A percentile compares a stretch with the other conserved stretches of the same genome.
These are phyloP conservation scores for Yamadazyma taylorii DNA, from an alignment of 1,139 yeast species.

Conservation along the genomic window DNA sequence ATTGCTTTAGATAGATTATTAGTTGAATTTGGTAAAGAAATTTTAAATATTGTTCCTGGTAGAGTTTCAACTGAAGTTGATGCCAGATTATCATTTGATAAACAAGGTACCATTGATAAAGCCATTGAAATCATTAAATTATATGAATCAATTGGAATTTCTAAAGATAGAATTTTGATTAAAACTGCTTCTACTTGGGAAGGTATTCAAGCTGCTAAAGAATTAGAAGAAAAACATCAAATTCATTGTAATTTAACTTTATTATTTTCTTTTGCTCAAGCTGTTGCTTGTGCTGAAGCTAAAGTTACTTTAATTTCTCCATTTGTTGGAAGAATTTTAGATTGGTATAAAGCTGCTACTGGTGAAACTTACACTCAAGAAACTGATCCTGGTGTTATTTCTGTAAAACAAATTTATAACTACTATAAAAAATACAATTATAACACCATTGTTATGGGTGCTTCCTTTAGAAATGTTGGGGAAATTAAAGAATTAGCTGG, in stretches of 20 bases:
- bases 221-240: constrained; percentile 85
- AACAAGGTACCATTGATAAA: constrained; percentile 88
- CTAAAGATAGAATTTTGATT: constrained; percentile 87
- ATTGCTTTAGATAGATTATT: constrained; percentile 88
- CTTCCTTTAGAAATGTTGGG: constrained; percentile 97
- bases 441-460: constrained; percentile 99
- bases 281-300: constrained; percentile 99
- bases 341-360: constrained; percentile 95
- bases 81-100: constrained; percentile 95
- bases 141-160: constrained; percentile 80
- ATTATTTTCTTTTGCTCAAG: constrained; percentile 93
- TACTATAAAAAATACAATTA: constrained; percentile 97
- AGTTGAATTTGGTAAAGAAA: constrained; percentile 95
- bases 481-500: constrained; percentile 98
- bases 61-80: constrained; percentile 99
- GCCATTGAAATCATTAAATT: constrained; percentile 84
- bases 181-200: constrained; percentile 99
- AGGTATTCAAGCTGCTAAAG: constrained; percentile 98
- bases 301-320: constrained; percentile 95
- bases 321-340: constrained; percentile 98
- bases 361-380: constrained; percentile 83
- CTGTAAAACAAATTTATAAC: constrained; percentile 88
- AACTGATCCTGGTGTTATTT: constrained; percentile 92
- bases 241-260: constrained; percentile 95
- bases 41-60: constrained; percentile 94